Conservation (phyloP, 2,329 filamentous ascomycete genomes). For the Cercospora beticola region DNA sequence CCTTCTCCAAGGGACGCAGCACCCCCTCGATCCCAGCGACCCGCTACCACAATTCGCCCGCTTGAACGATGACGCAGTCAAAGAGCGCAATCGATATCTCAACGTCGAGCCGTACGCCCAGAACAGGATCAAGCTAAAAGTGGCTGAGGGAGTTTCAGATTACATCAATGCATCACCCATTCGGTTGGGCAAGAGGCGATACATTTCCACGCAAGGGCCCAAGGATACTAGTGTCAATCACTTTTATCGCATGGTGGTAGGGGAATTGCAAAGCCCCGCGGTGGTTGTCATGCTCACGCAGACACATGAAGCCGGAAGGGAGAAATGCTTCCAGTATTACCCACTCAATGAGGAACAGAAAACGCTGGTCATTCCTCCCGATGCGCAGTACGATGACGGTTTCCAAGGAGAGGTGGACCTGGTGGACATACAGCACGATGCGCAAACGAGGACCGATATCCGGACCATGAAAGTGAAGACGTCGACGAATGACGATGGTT, state of each 20-base stretch:
- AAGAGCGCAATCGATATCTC: slow-evolving; percentile 74
- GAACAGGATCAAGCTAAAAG: slow-evolving; percentile 77
- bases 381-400: slow-evolving; percentile 38
- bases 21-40: slow-evolving; percentile 38
- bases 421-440: slow-evolving; percentile 55
- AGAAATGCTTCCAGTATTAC: slow-evolving; percentile 91
- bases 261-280: slow-evolving; percentile 57
- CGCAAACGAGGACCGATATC: slow-evolving; percentile 63
- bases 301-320: slow-evolving; percentile 70
- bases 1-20: slow-evolving; percentile 48
- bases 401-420: slow-evolving; percentile 70
- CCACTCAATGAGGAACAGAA: slow-evolving; percentile 35
- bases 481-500: slow-evolving; percentile 36
- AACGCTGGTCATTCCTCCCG: slow-evolving; percentile 30
- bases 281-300: slow-evolving; percentile 95
- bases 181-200: slow-evolving; percentile 53
- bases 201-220: slow-evolving; percentile 89
- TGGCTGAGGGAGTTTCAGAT: slow-evolving; percentile 63
- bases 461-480: slow-evolving; percentile 63
- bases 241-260: slow-evolving; percentile 91
- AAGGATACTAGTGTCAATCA: slow-evolving; percentile 73
- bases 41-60: slow-evolving; percentile 58
- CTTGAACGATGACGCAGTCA: slow-evolving; percentile 57
- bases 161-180: slow-evolving; percentile 56
- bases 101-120: slow-evolving; percentile 90